A percentile compares a stretch with the other conserved stretches of the same genome.
Conservation (phyloP, 2,329 filamentous ascomycete species). For the Diaporthe capsici region DNA sequence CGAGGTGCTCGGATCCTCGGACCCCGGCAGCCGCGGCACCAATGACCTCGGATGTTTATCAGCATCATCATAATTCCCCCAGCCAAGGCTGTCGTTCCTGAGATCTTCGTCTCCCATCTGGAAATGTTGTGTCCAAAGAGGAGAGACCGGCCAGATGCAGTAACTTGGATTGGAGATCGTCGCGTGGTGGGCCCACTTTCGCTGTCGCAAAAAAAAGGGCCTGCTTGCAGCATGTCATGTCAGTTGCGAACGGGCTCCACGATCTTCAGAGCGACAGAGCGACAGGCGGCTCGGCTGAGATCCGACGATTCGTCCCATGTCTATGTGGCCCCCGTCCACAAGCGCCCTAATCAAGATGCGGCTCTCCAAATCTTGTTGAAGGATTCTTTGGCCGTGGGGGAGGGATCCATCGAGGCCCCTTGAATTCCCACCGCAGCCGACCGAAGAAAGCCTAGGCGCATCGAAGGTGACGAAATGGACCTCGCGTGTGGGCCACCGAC, state of each 20-base stretch:
- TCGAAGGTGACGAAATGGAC: not conserved
- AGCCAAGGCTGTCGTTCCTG: not conserved
- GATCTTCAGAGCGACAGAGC: constrained; percentile 8
- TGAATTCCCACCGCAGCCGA: constrained; percentile 34
- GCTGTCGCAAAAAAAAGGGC: constrained; percentile 3
- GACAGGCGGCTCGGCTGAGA: constrained; percentile 16
- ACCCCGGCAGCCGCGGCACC: not conserved
- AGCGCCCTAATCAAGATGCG: constrained; percentile 25
- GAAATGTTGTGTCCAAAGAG: not conserved
- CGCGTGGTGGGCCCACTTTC: constrained; percentile 25
- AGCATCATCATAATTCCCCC: not conserved
- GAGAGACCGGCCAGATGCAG: not conserved
- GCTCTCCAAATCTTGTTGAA: constrained; percentile 29
- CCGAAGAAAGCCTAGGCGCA: constrained; percentile 3
- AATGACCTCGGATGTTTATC: constrained; percentile 15
- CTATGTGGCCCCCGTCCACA: not conserved
- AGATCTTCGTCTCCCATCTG: constrained; percentile 10
- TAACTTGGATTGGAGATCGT: not conserved
- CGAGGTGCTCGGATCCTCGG: constrained; percentile 5
- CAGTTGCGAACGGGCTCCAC: not conserved
- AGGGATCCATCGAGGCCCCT: constrained; percentile 34
- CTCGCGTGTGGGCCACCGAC: not conserved
- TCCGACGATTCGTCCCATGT: constrained; percentile 18
- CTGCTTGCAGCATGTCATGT: constrained; percentile 10
- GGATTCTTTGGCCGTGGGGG: constrained; percentile 19